These are phyloP conservation scores for Phallus indusiatus DNA, from an alignment of 768 basidiomycete genomes.

Conservation along the genomic window DNA sequence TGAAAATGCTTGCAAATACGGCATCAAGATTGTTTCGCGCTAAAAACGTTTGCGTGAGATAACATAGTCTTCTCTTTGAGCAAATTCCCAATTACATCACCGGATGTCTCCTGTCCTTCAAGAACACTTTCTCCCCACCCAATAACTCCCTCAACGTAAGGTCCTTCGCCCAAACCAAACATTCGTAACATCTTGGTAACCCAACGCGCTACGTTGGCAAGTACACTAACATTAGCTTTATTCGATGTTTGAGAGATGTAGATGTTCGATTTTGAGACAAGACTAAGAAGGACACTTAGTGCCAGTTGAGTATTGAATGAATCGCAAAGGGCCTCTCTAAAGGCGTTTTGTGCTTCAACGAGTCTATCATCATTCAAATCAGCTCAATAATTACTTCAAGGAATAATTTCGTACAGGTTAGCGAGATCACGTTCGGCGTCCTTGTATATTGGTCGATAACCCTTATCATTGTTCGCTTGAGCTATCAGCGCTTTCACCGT, in stretches of 20 bases:
- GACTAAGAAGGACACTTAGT: constrained; percentile 61
- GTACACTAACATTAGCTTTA: constrained; percentile 47
- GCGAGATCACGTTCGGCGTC: constrained; percentile 60
- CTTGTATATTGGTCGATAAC: constrained; percentile 31
- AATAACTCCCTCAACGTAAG: constrained; percentile 40
- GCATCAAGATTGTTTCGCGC: constrained; percentile 82
- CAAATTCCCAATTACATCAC: constrained; percentile 20
- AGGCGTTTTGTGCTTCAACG: constrained; percentile 52
- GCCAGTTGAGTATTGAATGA: constrained; percentile 94
- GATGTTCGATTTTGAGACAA: constrained; percentile 78
- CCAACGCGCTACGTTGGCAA: constrained; percentile 45
- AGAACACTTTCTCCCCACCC: constrained; percentile 74
- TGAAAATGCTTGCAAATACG: constrained; percentile 77
- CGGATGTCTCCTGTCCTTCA: constrained; percentile 23
- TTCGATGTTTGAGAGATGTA: constrained; percentile 61
- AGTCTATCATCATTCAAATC: background rate
- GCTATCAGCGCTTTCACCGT: constrained; percentile 71
- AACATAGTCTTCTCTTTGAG: background rate
- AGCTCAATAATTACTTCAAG: constrained; percentile 10
- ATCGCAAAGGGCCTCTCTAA: constrained; percentile 85
- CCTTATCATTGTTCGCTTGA: constrained; percentile 29
- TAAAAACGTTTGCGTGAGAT: constrained; percentile 24
- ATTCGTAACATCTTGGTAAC: constrained; percentile 45
- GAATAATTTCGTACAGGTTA: constrained; percentile 36
- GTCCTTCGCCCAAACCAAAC: constrained; percentile 72